These are phyloP conservation scores for Elongisporangium anandrum DNA, from an alignment of 352 stramenopile genomes.

Conservation along the genomic window DNA sequence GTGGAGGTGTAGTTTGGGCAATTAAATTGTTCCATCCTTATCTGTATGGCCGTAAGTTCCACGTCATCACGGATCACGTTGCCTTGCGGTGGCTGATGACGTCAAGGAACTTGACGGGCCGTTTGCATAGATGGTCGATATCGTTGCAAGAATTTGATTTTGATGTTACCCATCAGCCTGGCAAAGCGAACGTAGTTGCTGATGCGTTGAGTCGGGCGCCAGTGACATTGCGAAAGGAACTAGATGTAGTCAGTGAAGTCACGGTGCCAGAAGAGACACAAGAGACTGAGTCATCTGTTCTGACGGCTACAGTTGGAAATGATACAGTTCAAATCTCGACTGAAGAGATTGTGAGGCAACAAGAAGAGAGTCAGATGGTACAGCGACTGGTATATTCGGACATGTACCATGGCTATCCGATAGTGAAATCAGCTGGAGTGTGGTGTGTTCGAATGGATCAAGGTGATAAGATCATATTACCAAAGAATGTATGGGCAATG, in stretches of 20 bases:
- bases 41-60: too few relatives aligned
- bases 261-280: not conserved
- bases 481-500: not conserved
- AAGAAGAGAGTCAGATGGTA: not conserved
- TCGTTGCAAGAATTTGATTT: not conserved
- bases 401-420: not conserved
- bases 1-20: too few relatives aligned
- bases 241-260: too few relatives aligned
- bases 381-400: not conserved
- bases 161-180: not conserved
- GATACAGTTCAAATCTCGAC: not conserved
- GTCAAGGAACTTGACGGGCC: too few relatives aligned
- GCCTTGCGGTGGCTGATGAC: too few relatives aligned
- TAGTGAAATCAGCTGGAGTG: not conserved
- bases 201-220: not conserved
- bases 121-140: not conserved
- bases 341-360: not conserved
- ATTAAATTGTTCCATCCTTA: too few relatives aligned
- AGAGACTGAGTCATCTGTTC: not conserved
- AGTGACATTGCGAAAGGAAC: not conserved
- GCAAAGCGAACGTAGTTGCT: not conserved
- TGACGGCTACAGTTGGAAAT: not conserved
- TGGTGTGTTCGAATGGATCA: not conserved
- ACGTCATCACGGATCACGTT: too few relatives aligned
- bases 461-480: not conserved